Base-by-base conservation (phyloP, 257 asterid genomes). In the Salvia miltiorrhiza region DNA sequence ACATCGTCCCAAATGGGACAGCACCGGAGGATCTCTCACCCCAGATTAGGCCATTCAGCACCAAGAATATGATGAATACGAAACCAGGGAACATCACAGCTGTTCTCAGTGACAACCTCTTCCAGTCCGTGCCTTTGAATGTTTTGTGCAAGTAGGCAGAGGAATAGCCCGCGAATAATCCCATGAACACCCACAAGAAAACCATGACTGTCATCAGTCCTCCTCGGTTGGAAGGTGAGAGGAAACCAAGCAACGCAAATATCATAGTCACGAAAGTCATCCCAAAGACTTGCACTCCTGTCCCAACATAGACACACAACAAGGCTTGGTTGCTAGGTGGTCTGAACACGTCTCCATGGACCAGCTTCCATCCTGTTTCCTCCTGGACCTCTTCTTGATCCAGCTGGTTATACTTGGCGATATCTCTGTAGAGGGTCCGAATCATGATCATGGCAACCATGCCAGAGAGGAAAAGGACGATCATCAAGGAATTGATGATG, bases 11-110 rank as follows among this genome's bases (percentile, higher is more conserved):
- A 9, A 81, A 84, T 0, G 89, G 89, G 1, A 84, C 80, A 7
- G 89, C 89, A 9, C 86, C 86, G 0, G 89, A 84, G 3, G 86
- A 84, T 47, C 76, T 84, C 39, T 81, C 84, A 26, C 89, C 86
- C 89, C 85, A 84, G 63, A 84, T 81, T 9, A 84, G 76, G 39
- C 75, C 78, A 32, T 84, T 84, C 59, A 84, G 76, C 23, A 81
- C 65, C 2, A 84, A 74, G n/a, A 74, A 81, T 49, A 79, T 17
- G 16, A 67, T 3, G 71, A 81, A 84, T 30, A 84, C 81, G 62
- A 72, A 61, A 4, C 49, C 55, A 26, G 89, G 89, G 76, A 84
- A 81, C 81, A 75, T 74, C 20, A 77, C 50, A 9, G 86, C 83
- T 26, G 89, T 84, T 72, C 77, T 77, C 12, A 84, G 63, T 14